Conservation (phyloP, 257 asterid species). For the Plantago elongata region DNA sequence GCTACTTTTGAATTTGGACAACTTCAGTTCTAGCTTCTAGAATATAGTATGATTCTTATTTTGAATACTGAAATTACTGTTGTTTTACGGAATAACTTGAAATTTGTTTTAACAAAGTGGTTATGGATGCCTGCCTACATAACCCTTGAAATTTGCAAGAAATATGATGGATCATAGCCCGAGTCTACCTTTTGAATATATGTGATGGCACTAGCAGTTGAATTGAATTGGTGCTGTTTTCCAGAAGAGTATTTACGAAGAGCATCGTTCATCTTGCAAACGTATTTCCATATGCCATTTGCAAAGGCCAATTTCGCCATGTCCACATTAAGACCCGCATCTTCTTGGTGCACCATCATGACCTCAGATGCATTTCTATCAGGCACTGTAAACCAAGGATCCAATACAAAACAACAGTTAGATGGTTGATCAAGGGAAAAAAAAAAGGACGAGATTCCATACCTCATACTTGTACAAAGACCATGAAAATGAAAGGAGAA, state of each 20-base stretch:
- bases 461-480: not conserved
- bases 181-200: conserved; percentile 70
- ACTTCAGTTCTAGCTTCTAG: too few relatives aligned
- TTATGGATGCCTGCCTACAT: too few relatives aligned
- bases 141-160: too few relatives aligned
- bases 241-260: conserved; percentile 52
- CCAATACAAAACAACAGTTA: conserved; percentile 13
- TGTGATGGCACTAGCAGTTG: conserved; percentile 28
- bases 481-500: not conserved
- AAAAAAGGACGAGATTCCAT: not conserved
- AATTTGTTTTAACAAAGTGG: too few relatives aligned
- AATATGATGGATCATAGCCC: too few relatives aligned
- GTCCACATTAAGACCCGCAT: conserved; percentile 80
- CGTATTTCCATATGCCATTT: conserved; percentile 85
- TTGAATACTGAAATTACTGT: too few relatives aligned
- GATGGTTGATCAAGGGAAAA: not conserved
- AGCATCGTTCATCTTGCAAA: conserved; percentile 74
- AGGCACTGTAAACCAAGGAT: conserved; percentile 47
- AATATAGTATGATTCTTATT: too few relatives aligned
- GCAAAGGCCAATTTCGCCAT: conserved; percentile 81
- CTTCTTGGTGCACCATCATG: conserved; percentile 93
- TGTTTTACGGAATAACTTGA: too few relatives aligned
- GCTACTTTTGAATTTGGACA: too few relatives aligned
- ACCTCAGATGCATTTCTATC: conserved; percentile 92
- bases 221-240: conserved; percentile 26